Evolutionary conservation across 495 filamentous ascomycete species (phyloP), one percentile per base, ranked within the genome.

Genomic region (Podospora bellae-mahoneyi): DNA sequence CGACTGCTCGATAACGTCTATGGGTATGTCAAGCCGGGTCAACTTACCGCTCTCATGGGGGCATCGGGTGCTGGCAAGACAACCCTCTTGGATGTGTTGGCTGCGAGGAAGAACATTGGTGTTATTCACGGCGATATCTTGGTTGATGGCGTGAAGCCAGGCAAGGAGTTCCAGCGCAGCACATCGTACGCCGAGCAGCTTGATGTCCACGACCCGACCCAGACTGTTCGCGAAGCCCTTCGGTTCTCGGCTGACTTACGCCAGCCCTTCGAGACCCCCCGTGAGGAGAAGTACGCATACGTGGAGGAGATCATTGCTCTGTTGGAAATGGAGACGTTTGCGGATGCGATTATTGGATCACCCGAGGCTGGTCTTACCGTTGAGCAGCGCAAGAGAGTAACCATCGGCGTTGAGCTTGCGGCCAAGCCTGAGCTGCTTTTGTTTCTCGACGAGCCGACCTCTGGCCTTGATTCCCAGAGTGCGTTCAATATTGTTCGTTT

Each of bases 401-500:
- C 92, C 0, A 97, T 97, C 65, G 93, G 91, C 27, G 91, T 96
- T 28, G 93, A 96, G 74, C 82, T 96, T 15, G 92, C 92, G 4
- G 91, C 92, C 7, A 93, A 93, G 73, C 94, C 94, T 0, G 85
- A 94, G 68, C 85, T 97, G 2, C 83, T 97, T 0, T 83, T 97
- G 10, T 97, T 97, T 79, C 78, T 97, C 16, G 93, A 97, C 71
- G 94, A 97, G 73, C 94, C 94, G 0, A 97, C 94, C 0, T 91
- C 89, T 15, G 94, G 94, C 61, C 84, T 97, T 5, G 93, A 97
- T 75, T 89, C 87, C 55, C 92, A 93, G 73, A 88, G 86, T 66
- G 90, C 94, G 3, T 97, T 92, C 82, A 94, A 94, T 68, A 97
- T 96, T 68, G 88, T 96, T 16, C 88, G 91, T 60, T 96, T 96